Percentiles rank a stretch among this genome's conserved stretches.
phyloP scores from a whole-genome alignment of 2,329 filamentous ascomycete genomes.

The Stachybotrys echinatus region DNA sequence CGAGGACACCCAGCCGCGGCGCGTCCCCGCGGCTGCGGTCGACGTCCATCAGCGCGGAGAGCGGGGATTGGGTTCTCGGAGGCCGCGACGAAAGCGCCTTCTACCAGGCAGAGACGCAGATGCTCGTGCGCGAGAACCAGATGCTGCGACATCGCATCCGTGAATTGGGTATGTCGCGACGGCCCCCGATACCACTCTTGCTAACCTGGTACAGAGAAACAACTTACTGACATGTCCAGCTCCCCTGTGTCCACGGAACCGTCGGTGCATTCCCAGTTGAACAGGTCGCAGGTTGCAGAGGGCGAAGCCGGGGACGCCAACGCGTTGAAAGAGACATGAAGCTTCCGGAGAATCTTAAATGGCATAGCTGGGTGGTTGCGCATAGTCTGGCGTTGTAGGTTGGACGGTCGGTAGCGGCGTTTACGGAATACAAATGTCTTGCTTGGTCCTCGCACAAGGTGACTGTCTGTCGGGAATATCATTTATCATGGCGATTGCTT shows the following conservation, averaged over 20 bases:
- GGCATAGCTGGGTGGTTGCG: background rate
- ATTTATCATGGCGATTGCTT: too few relatives aligned
- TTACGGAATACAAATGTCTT: too few relatives aligned
- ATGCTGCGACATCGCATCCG: slow-evolving; percentile 73
- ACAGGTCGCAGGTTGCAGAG: slow-evolving; percentile 38
- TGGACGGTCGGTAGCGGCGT: too few relatives aligned
- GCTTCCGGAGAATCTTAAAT: background rate
- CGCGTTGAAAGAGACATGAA: background rate
- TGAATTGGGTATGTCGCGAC: slow-evolving; percentile 64
- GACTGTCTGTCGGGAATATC: too few relatives aligned
- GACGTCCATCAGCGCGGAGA: slow-evolving; percentile 54
- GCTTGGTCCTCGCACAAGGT: too few relatives aligned
- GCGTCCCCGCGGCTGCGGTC: slow-evolving; percentile 52
- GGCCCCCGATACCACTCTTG: slow-evolving; percentile 3
- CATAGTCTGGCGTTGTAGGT: background rate
- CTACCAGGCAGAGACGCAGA: slow-evolving; percentile 79
- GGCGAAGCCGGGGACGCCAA: slow-evolving; percentile 25
- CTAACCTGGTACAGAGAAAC: slow-evolving; percentile 36
- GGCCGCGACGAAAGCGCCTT: slow-evolving; percentile 70
- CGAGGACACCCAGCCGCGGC: slow-evolving; percentile 53
- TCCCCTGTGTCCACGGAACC: slow-evolving; percentile 34
- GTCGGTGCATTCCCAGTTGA: slow-evolving; percentile 42
- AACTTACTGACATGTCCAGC: slow-evolving; percentile 37
- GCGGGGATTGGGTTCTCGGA: slow-evolving; percentile 51
- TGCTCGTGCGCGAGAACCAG: slow-evolving; percentile 72